Conservation (phyloP, 1,139 yeast genomes). For the Candida frijolesensis region DNA sequence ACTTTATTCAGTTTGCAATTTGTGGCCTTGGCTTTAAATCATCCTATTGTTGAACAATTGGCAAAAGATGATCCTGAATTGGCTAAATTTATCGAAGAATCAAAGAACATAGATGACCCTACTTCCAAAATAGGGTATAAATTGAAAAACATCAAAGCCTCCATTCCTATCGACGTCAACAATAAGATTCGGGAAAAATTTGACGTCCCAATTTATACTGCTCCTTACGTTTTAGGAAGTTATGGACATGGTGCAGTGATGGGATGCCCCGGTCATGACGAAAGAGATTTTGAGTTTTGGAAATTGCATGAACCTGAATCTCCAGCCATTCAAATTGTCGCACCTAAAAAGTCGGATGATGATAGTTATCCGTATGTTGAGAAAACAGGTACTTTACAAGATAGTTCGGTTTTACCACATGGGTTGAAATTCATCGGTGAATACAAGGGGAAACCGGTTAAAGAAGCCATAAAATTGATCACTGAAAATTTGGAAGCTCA, state of each 20-base stretch:
- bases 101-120: conserved; percentile 40
- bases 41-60: conserved; percentile 53
- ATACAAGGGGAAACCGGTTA: conserved; percentile 50
- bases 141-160: conserved; percentile 47
- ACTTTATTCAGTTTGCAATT: conserved; percentile 83
- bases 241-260: conserved; percentile 94
- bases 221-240: conserved; percentile 82
- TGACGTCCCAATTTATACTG: conserved; percentile 75
- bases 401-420: conserved; percentile 23
- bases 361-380: conserved; percentile 45
- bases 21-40: conserved; percentile 73
- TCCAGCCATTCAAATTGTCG: conserved; percentile 47
- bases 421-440: conserved; percentile 44
- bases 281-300: conserved; percentile 85
- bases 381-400: conserved; percentile 57
- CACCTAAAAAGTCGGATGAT: conserved; percentile 28
- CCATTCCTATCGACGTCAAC: conserved; percentile 59
- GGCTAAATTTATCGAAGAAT: conserved; percentile 42
- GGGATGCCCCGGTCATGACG: conserved; percentile 97
- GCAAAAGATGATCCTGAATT: conserved; percentile 43
- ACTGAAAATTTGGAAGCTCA: conserved; percentile 39
- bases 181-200: conserved; percentile 19
- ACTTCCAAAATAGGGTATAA: conserved; percentile 68
- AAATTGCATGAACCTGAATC: conserved; percentile 51
- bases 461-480: conserved; percentile 56